These are phyloP conservation scores for Aspergillus amoenus DNA, from an alignment of 2,329 filamentous ascomycete species.

Conservation along the genomic window DNA sequence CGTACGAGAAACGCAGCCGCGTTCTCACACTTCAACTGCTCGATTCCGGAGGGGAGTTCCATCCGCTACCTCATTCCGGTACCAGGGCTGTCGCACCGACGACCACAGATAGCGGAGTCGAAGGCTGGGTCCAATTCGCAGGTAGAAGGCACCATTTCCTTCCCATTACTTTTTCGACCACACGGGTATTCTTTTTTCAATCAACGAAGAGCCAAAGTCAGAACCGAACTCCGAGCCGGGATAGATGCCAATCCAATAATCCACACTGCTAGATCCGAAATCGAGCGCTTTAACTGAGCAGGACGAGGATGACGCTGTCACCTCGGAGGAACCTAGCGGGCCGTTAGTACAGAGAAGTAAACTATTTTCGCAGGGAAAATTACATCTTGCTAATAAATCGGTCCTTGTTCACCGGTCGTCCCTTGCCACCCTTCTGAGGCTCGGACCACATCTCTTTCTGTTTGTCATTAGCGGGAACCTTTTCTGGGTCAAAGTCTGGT, in stretches of 20 bases:
- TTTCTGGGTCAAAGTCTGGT: background rate
- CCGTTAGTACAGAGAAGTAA: background rate
- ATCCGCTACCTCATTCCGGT: background rate
- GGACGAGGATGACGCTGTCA: constrained; percentile 82
- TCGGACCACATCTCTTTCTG: constrained; percentile 98
- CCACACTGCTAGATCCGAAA: background rate
- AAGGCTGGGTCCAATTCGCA: background rate
- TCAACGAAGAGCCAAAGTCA: constrained; percentile 7
- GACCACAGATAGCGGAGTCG: background rate
- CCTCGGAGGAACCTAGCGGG: constrained; percentile 74
- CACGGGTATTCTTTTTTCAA: constrained; percentile 8
- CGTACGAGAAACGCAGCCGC: background rate
- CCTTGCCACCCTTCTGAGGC: constrained; percentile 79
- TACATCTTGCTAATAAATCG: constrained; percentile 97
- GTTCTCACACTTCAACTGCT: background rate
- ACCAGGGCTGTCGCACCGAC: background rate
- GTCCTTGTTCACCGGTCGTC: constrained; percentile 97
- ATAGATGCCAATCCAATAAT: constrained; percentile 1
- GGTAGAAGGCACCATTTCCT: background rate
- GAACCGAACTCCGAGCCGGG: constrained; percentile 11
- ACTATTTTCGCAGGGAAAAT: too few relatives aligned
- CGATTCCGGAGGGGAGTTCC: background rate
- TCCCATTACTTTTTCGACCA: background rate
- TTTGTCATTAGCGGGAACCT: background rate
- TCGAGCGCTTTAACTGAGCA: constrained; percentile 64